Conservation (phyloP, 1,284 basidiomycete genomes). For the Entoloma clypeatum region DNA sequence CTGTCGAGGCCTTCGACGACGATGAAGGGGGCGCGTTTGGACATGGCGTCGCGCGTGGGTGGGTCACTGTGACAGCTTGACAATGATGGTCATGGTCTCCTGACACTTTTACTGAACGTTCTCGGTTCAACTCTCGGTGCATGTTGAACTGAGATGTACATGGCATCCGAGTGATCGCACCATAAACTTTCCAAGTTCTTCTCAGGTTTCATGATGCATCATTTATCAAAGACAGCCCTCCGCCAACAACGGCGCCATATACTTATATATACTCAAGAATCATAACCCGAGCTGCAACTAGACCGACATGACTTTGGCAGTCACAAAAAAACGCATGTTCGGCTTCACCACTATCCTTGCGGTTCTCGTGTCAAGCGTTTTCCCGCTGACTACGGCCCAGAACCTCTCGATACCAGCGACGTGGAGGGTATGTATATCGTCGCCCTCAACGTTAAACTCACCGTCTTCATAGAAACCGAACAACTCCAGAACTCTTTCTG, state of each 20-base stretch:
- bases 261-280: too few relatives aligned
- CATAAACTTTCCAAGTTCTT: too few relatives aligned
- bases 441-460: not conserved
- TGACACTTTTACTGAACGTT: too few relatives aligned
- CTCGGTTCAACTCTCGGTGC: too few relatives aligned
- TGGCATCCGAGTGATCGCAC: too few relatives aligned
- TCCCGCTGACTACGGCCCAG: slow-evolving; percentile 16
- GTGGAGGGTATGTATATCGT: slow-evolving; percentile 17
- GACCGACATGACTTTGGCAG: too few relatives aligned
- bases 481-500: slow-evolving; percentile 32
- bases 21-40: slow-evolving; percentile 74
- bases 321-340: too few relatives aligned
- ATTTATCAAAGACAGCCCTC: too few relatives aligned
- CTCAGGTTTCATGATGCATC: too few relatives aligned
- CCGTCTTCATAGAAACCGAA: slow-evolving; percentile 30
- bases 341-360: slow-evolving; percentile 12
- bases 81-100: not conserved
- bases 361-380: slow-evolving; percentile 3
- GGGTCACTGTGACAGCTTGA: not conserved
- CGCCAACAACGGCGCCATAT: too few relatives aligned
- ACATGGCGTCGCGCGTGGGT: slow-evolving; percentile 10
- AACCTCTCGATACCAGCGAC: slow-evolving; percentile 23
- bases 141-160: too few relatives aligned
- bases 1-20: slow-evolving; percentile 93
- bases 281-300: too few relatives aligned